A percentile compares a stretch with the other conserved stretches of the same genome.
Evolutionary conservation across 805 yeast species (phyloP).

Genomic region (Candida piceae): DNA sequence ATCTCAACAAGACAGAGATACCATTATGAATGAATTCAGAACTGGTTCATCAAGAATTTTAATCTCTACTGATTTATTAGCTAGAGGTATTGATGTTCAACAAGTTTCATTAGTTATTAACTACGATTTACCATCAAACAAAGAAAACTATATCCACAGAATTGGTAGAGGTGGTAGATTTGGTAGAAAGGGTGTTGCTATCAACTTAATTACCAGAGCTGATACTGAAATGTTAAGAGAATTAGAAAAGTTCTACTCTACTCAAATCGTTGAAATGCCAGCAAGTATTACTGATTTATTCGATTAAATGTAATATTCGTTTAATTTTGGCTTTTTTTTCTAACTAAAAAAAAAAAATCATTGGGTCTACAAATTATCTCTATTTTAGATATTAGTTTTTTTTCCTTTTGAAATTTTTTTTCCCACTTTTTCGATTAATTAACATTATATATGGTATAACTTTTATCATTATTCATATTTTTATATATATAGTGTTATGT

Average conservation of each 20-base stretch:
- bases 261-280: slow-evolving; percentile 75
- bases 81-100: slow-evolving; percentile 98
- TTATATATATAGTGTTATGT: too few relatives aligned
- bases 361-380: too few relatives aligned
- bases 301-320: slow-evolving; percentile 13
- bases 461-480: too few relatives aligned
- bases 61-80: slow-evolving; percentile 96
- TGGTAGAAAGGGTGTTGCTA: slow-evolving; percentile 98
- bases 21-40: slow-evolving; percentile 93
- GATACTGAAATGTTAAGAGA: slow-evolving; percentile 74
- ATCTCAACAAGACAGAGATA: slow-evolving; percentile 92
- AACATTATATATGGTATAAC: too few relatives aligned
- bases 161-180: slow-evolving; percentile 98
- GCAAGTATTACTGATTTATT: slow-evolving; percentile 55
- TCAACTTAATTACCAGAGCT: slow-evolving; percentile 81
- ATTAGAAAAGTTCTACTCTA: slow-evolving; percentile 67
- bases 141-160: slow-evolving; percentile 94
- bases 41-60: slow-evolving; percentile 88
- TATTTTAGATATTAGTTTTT: too few relatives aligned
- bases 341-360: neutral
- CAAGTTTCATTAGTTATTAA: slow-evolving; percentile 94
- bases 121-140: slow-evolving; percentile 89
- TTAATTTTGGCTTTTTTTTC: neutral
- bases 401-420: too few relatives aligned
- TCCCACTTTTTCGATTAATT: too few relatives aligned